Evolutionary conservation across 2,329 filamentous ascomycete species (phyloP), one percentile per base, ranked within the genome.

Genomic region (Monilinia fructigena): DNA sequence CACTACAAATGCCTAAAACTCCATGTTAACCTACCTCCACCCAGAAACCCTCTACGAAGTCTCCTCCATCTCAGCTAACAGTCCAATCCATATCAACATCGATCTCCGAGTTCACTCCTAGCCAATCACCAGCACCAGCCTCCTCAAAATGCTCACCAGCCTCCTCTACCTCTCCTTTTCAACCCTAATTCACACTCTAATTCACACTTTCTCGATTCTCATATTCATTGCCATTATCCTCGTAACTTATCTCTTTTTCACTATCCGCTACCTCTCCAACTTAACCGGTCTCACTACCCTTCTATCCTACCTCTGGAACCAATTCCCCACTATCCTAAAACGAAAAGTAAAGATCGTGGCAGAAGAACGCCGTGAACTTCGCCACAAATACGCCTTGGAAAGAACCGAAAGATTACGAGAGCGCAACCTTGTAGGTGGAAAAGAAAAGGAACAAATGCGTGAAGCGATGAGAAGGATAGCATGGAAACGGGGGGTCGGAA

Each of bases 401-500:
- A 26, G 63, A 61, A 53, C 18, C 23, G 23, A 40, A 14, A n/a
- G 47, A 47, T 28, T 59, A n/a, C 50, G 63, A 6, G 42, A 61
- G 23, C 20, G 47, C 12, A 61, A 48, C 8, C 28, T 28, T 7
- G 35, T 60, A 0, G 63, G 63, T 0, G 58, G 40, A 23, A 59
- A 52, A 35, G 63, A 61, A n/a, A 53, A n/a, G 20, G 55, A 38
- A 4, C 63, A 65, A 16, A 61, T 65, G 14, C n/a, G 58, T 2
- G 63, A 65, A 26, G 63, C 63, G 6, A 45, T 61, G 48, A 23
- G 55, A 31, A 52, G 48, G 20, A 48, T 65, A 1, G 63, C 47
- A 2, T 65, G 63, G 63, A 65, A 65, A 38, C 60, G 63, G 14
- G 45, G 63, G 12, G 38, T 65, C 1, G 63, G 63, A 14, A 61